Percentiles rank a stretch among this genome's conserved stretches.
phyloP scores from a whole-genome alignment of 2,329 filamentous ascomycete species.

The Botryosphaeria dothidea region DNA sequence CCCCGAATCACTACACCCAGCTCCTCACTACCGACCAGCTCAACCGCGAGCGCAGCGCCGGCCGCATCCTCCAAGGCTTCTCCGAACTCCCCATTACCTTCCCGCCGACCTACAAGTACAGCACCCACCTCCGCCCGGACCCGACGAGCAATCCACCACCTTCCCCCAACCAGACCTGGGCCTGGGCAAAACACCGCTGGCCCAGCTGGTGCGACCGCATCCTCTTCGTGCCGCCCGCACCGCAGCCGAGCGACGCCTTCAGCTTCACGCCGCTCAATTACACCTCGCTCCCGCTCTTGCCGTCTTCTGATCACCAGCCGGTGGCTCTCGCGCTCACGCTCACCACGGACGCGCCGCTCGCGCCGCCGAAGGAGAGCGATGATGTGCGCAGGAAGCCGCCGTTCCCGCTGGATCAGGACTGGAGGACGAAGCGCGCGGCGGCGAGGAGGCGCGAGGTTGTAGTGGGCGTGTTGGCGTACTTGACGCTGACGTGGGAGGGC shows the following conservation, averaged over 20 bases:
- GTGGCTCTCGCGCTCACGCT: slow-evolving; percentile 73
- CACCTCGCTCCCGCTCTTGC: slow-evolving; percentile 72
- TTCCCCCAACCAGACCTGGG: slow-evolving; percentile 51
- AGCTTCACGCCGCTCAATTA: slow-evolving; percentile 65
- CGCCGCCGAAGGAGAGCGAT: slow-evolving; percentile 30
- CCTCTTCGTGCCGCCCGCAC: slow-evolving; percentile 60
- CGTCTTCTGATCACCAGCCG: slow-evolving; percentile 84
- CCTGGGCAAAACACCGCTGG: slow-evolving; percentile 80
- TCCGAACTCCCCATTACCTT: slow-evolving; percentile 74
- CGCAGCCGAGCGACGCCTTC: background rate
- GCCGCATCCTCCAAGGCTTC: slow-evolving; percentile 75
- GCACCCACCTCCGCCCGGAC: slow-evolving; percentile 41
- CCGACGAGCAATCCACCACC: slow-evolving; percentile 35
- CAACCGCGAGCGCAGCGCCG: slow-evolving; percentile 66
- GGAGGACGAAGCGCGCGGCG: slow-evolving; percentile 53
- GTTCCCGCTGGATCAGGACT: slow-evolving; percentile 59
- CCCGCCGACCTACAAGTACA: slow-evolving; percentile 93
- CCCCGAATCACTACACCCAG: slow-evolving; percentile 63
- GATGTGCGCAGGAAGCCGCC: slow-evolving; percentile 51
- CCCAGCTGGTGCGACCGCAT: slow-evolving; percentile 94
- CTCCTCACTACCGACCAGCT: slow-evolving; percentile 80
- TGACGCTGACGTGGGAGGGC: slow-evolving; percentile 51
- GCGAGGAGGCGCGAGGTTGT: slow-evolving; percentile 61
- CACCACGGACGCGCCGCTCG: slow-evolving; percentile 50
- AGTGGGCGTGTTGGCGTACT: slow-evolving; percentile 59